Percentiles rank a stretch among this genome's conserved stretches.
Conservation (phyloP, 1,284 basidiomycete genomes). For the Leucoagaricus sp. region DNA sequence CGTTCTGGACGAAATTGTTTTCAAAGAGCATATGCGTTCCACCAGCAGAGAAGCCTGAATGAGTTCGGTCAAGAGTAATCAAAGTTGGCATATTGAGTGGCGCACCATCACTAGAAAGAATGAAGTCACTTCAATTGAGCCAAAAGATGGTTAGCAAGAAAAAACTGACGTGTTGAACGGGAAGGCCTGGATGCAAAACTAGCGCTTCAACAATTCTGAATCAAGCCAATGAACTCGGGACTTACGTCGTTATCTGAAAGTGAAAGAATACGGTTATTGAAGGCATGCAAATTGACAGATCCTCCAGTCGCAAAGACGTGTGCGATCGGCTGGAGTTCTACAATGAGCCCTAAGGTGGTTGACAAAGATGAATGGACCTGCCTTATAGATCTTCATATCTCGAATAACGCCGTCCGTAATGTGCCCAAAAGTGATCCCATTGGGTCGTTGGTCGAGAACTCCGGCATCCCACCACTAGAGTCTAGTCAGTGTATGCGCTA, state of each 20-base stretch:
- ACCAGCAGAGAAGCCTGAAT: slow-evolving; percentile 54
- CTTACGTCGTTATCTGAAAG: slow-evolving; percentile 42
- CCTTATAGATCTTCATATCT: slow-evolving; percentile 64
- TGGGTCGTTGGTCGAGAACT: slow-evolving; percentile 55
- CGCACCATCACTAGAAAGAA: slow-evolving; percentile 36
- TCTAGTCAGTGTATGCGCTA: background rate
- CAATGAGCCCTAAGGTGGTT: background rate
- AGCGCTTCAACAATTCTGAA: background rate
- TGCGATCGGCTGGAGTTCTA: slow-evolving; percentile 53
- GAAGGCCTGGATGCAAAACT: slow-evolving; percentile 41
- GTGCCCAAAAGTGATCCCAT: slow-evolving; percentile 53
- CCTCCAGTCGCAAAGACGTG: slow-evolving; percentile 59
- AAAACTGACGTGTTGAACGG: slow-evolving; percentile 61
- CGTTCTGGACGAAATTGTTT: slow-evolving; percentile 57
- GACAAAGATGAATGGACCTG: slow-evolving; percentile 17
- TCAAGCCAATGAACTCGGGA: slow-evolving; percentile 15
- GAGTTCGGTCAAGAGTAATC: background rate
- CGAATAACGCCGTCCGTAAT: slow-evolving; percentile 54
- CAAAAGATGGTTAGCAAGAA: background rate
- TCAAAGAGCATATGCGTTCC: slow-evolving; percentile 60
- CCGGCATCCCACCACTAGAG: slow-evolving; percentile 60
- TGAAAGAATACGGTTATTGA: slow-evolving; percentile 56
- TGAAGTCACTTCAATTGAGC: background rate
- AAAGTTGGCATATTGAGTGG: background rate
- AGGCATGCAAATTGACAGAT: slow-evolving; percentile 49